Percentiles rank a stretch among this genome's conserved stretches.
Evolutionary conservation across 352 stramenopile species (phyloP).

Genomic region (Pythium brassicae): DNA sequence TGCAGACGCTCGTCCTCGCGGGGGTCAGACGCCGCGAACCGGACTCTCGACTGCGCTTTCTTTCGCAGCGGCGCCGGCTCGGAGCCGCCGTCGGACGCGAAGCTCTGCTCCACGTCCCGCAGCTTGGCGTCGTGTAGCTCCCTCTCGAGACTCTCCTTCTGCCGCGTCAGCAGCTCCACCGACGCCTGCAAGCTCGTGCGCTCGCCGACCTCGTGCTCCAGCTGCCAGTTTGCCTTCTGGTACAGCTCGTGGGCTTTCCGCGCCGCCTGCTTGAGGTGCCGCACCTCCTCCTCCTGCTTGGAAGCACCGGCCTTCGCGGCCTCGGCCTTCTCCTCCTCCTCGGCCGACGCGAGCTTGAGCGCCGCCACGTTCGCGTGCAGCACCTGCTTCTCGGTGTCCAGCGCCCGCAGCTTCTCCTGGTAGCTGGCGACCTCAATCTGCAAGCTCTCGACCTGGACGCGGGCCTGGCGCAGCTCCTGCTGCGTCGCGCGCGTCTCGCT

Average conservation of each 20-base stretch:
- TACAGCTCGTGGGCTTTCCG: conserved; percentile 60
- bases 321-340: conserved; percentile 50
- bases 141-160: conserved; percentile 35
- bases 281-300: conserved; percentile 54
- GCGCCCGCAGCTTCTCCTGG: conserved; percentile 12
- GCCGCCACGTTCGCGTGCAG: conserved; percentile 28
- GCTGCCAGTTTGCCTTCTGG: conserved; percentile 44
- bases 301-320: conserved; percentile 28
- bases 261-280: conserved; percentile 45
- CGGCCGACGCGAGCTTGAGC: conserved; percentile 29
- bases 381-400: conserved; percentile 32
- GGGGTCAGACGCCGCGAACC: conserved; percentile 1
- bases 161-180: conserved; percentile 30
- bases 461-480: conserved; percentile 23
- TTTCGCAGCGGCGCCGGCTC: background rate
- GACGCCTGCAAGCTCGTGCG: conserved; percentile 36
- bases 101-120: conserved; percentile 35
- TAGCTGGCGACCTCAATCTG: conserved; percentile 17
- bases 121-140: conserved; percentile 39
- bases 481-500: conserved; percentile 20
- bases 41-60: conserved; percentile 1
- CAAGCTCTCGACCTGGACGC: conserved; percentile 23
- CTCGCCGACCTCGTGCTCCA: conserved; percentile 50
- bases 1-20: background rate
- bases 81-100: conserved; percentile 15